Percentiles rank a stretch among this genome's conserved stretches.
Evolutionary conservation across 2,329 filamentous ascomycete species (phyloP).

Genomic region (Alternaria ventricosa): DNA sequence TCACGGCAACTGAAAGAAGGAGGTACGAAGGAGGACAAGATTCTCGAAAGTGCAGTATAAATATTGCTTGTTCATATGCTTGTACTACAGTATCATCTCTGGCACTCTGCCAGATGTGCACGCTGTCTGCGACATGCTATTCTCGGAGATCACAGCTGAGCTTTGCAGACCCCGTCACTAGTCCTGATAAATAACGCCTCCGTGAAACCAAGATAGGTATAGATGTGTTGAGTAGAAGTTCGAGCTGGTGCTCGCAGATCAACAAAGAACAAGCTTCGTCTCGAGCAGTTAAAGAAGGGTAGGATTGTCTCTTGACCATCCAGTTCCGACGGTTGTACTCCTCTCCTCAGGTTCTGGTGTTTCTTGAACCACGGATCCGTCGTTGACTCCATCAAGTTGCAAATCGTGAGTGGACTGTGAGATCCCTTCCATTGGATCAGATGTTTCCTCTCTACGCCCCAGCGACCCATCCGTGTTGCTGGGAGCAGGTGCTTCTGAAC

Average conservation of each 20-base stretch:
- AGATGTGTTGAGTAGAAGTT: not conserved
- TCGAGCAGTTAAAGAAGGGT: not conserved
- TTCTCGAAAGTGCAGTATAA: constrained; percentile 43
- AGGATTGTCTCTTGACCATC: not conserved
- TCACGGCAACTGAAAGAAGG: constrained; percentile 42
- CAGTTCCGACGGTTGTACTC: constrained; percentile 62
- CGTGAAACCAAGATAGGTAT: constrained; percentile 2
- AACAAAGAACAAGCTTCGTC: not conserved
- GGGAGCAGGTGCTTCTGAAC: not conserved
- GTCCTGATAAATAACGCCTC: constrained; percentile 5
- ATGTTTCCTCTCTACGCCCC: not conserved
- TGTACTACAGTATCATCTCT: not conserved
- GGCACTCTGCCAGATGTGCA: not conserved
- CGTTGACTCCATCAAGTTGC: constrained; percentile 3
- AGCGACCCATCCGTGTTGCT: not conserved
- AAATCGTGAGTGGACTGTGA: constrained; percentile 12
- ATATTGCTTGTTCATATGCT: not conserved
- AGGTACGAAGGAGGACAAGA: constrained; percentile 22
- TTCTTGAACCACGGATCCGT: constrained; percentile 4
- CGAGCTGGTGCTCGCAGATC: not conserved
- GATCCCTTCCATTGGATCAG: constrained; percentile 12
- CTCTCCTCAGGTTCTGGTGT: constrained; percentile 9
- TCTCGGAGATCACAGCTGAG: not conserved
- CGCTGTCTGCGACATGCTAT: not conserved
- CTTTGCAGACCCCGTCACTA: not conserved